Conservation (phyloP, 352 stramenopile species). For the Discostella stelligera region DNA sequence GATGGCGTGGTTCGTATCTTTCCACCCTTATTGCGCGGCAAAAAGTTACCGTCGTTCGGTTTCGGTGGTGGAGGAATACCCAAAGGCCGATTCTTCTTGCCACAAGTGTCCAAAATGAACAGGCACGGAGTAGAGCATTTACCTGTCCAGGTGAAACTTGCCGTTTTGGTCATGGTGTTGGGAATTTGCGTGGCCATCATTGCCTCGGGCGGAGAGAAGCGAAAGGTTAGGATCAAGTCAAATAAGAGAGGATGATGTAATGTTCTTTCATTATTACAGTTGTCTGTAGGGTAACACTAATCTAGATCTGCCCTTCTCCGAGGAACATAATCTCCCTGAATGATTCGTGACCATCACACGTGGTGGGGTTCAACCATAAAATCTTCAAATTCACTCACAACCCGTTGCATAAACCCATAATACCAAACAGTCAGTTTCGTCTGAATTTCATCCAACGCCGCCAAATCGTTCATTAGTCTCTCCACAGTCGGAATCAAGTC, state of each 20-base stretch:
- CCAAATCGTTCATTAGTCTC: slow-evolving; percentile 29
- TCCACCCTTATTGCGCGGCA: slow-evolving; percentile 12
- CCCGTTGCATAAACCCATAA: slow-evolving; percentile 34
- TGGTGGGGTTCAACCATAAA: background rate
- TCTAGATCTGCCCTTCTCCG: background rate
- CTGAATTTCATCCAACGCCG: slow-evolving; percentile 42
- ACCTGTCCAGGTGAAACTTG: slow-evolving; percentile 35
- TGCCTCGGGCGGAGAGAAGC: slow-evolving; percentile 9
- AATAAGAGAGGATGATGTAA: slow-evolving; percentile 25
- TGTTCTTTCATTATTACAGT: background rate
- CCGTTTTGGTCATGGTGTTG: slow-evolving; percentile 34
- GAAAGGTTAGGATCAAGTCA: slow-evolving; percentile 19
- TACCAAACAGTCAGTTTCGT: slow-evolving; percentile 49
- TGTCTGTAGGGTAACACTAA: background rate
- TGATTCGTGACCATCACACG: no score
- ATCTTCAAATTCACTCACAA: slow-evolving; percentile 46
- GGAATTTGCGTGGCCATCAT: slow-evolving; percentile 38
- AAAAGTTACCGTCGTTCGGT: background rate
- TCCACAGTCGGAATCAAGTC: slow-evolving; percentile 27
- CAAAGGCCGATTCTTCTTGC: slow-evolving; percentile 27
- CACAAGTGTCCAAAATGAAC: slow-evolving; percentile 20
- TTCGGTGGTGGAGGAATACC: slow-evolving; percentile 14
- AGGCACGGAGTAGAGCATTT: slow-evolving; percentile 44
- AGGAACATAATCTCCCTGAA: no score
- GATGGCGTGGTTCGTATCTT: slow-evolving; percentile 22